Conservation (phyloP, 2,329 filamentous ascomycete genomes). For the Colletotrichum destructivum region DNA sequence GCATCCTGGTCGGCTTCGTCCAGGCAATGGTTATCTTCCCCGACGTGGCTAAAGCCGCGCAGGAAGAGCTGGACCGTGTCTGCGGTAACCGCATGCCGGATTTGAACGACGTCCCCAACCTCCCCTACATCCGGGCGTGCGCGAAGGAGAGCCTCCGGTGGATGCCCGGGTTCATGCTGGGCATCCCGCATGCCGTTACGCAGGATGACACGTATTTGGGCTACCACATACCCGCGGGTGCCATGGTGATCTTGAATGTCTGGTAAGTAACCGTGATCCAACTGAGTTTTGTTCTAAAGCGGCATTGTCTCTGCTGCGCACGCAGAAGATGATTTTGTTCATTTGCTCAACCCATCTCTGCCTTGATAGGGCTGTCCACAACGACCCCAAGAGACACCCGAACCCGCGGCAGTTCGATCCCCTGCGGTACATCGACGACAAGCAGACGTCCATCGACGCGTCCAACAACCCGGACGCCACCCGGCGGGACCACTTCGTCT, state of each 20-base stretch:
- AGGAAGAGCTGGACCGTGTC: constrained; percentile 59
- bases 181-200: constrained; percentile 55
- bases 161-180: constrained; percentile 58
- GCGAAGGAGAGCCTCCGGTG: constrained; percentile 64
- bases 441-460: constrained; percentile 34
- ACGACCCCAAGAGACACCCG: constrained; percentile 58
- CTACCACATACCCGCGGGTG: constrained; percentile 37
- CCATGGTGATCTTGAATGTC: constrained; percentile 45
- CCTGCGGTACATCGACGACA: constrained; percentile 52
- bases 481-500: constrained; percentile 52
- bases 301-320: no score
- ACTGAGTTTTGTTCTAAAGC: no score
- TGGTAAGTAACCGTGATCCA: constrained; percentile 42
- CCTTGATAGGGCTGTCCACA: constrained; percentile 55
- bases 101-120: constrained; percentile 55
- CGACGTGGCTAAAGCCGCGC: constrained; percentile 58
- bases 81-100: constrained; percentile 61
- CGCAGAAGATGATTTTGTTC: no score
- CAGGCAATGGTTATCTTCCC: constrained; percentile 62
- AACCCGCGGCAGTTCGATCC: constrained; percentile 61
- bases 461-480: constrained; percentile 53
- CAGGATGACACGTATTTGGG: constrained; percentile 42
- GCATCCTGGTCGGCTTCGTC: constrained; percentile 59
- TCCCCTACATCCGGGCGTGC: constrained; percentile 64
- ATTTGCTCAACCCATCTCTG: no score